phyloP scores from a whole-genome alignment of 106 monocot genomes.

The Apostasia shenzhenica region DNA sequence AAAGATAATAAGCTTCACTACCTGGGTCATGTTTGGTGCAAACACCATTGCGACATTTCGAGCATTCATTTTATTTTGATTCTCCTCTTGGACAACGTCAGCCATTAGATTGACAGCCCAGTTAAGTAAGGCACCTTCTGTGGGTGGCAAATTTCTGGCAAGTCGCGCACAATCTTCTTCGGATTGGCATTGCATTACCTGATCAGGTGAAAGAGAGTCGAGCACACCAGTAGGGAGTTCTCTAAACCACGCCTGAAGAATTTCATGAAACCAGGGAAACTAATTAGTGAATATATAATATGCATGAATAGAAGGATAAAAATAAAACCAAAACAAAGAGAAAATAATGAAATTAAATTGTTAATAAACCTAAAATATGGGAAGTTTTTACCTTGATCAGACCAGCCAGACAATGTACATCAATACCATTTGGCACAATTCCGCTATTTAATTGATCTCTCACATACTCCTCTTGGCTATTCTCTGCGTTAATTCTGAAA shows the following conservation, averaged over 20 bases:
- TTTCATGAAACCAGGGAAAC: not conserved
- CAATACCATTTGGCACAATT: slow-evolving; percentile 38
- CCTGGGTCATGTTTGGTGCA: slow-evolving; percentile 87
- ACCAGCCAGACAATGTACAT: slow-evolving; percentile 61
- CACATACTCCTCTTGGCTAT: slow-evolving; percentile 51
- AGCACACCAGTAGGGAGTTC: slow-evolving; percentile 73
- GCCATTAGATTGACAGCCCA: slow-evolving; percentile 85
- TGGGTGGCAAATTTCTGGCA: slow-evolving; percentile 45
- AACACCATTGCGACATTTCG: slow-evolving; percentile 80
- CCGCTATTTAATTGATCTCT: slow-evolving; percentile 54
- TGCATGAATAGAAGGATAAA: too few species aligned
- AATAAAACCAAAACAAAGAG: too few species aligned
- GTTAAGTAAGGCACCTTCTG: slow-evolving; percentile 53
- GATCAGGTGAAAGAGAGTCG: slow-evolving; percentile 66
- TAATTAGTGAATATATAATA: too few species aligned
- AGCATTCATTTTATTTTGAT: slow-evolving; percentile 74
- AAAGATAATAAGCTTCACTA: slow-evolving; percentile 4
- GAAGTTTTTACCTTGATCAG: slow-evolving; percentile 44
- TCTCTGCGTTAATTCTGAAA: slow-evolving; percentile 50
- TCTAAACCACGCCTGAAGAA: slow-evolving; percentile 81
- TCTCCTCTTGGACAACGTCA: slow-evolving; percentile 66
- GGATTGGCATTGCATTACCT: slow-evolving; percentile 70
- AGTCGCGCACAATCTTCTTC: slow-evolving; percentile 59
- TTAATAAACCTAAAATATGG: too few species aligned
- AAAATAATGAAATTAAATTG: too few species aligned